Evolutionary conservation across 306 rosid genomes (phyloP), one percentile per base, ranked within the genome.

Genomic region (Vicia faba): DNA sequence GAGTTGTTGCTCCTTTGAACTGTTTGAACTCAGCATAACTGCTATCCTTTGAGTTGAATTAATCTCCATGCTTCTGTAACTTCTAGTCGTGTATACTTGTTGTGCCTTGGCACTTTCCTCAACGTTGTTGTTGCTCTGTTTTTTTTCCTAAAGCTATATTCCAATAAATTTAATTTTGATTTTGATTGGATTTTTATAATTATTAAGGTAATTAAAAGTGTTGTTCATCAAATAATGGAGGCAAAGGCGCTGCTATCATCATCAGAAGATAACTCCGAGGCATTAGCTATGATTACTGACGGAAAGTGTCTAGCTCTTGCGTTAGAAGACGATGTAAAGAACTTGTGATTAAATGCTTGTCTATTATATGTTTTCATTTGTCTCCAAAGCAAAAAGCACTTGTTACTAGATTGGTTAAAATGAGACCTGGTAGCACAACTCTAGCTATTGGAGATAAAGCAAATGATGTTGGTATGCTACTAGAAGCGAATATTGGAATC

Each of bases 401-500:
- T n/a, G n/a, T n/a, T n/a, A n/a, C n/a, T n/a, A n/a, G n/a, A n/a
- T n/a, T n/a, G n/a, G n/a, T n/a, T n/a, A 90, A 93, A 80, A 54
- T 50, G 28, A 86, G 76, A 76, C 87, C 86, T 40, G 90, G 92
- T 25, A 77, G 70, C 39, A 93, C 97, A 70, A 90, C 92, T 62
- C 88, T 93, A 53, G 97, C 97, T 56, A 80, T 93, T 77, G 99
- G 99, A 77, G 99, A 93, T 78, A 96, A 97, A 40, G 99, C 99
- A 69, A 90, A 93, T 69, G 99, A 93, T 77, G 99, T 93, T 1
- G 99, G 96, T 58, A 93, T 93, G 99, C 96, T 93, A 62, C 99
- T 90, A 81, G 99, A 93, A 84, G 99, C 99, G 11, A 97, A 93
- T 75, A 93, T 93, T 63, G 99, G n/a, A n/a, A n/a, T n/a, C n/a